Evolutionary conservation across 768 basidiomycete species (phyloP).

Genomic region (Suillus weaverae): DNA sequence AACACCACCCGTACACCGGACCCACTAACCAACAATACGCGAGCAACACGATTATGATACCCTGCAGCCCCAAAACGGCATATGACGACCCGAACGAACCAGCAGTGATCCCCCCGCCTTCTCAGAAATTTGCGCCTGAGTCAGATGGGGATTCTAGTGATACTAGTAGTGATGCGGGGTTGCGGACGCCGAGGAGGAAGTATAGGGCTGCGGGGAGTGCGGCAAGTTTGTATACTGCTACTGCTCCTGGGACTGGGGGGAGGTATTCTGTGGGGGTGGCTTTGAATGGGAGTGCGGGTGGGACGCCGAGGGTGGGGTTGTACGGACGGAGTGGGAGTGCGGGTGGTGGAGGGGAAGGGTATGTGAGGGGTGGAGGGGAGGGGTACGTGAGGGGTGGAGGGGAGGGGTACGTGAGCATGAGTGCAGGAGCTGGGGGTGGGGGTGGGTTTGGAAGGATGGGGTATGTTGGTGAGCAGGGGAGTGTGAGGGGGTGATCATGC

Average conservation of each 20-base stretch:
- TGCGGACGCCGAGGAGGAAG: constrained; percentile 27
- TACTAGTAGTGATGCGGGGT: constrained; percentile 28
- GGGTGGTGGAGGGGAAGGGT: neutral
- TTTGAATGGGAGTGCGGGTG: neutral
- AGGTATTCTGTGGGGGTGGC: neutral
- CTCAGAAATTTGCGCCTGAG: constrained; percentile 13
- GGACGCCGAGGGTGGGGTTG: neutral
- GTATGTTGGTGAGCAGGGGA: neutral
- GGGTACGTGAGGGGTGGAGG: neutral
- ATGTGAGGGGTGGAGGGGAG: neutral
- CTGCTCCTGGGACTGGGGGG: constrained; percentile 9
- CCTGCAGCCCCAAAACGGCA: neutral
- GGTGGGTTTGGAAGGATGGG: neutral
- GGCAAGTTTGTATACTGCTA: constrained; percentile 15
- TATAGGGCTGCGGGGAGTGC: constrained; percentile 21
- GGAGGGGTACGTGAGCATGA: neutral
- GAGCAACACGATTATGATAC: constrained; percentile 3
- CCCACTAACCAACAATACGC: neutral
- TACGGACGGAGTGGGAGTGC: neutral
- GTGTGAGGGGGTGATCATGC: constrained; percentile 2
- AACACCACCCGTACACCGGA: neutral
- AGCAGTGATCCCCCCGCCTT: constrained; percentile 32
- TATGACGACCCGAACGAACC: constrained; percentile 12
- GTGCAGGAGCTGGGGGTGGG: neutral
- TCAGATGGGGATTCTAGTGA: constrained; percentile 35